phyloP scores from a whole-genome alignment of 352 stramenopile species.

The Globisporangium alternatum region DNA sequence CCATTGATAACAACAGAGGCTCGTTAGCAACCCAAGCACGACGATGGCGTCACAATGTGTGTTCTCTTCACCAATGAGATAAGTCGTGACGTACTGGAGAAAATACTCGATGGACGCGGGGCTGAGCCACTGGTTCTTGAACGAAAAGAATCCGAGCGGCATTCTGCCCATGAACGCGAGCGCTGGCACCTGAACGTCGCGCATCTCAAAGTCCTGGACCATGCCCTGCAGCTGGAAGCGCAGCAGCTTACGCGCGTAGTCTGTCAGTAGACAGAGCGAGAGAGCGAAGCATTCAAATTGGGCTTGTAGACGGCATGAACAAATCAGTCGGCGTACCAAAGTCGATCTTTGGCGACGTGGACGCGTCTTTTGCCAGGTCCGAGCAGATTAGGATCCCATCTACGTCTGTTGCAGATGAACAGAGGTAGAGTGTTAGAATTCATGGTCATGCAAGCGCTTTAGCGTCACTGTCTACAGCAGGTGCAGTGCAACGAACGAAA shows the following conservation, averaged over 20 bases:
- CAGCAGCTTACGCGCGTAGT: slow-evolving; percentile 55
- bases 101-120: slow-evolving; percentile 49
- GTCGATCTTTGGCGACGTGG: slow-evolving; percentile 21
- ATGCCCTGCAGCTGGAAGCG: slow-evolving; percentile 43
- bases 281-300: background rate
- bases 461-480: too few relatives aligned
- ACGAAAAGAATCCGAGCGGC: slow-evolving; percentile 38
- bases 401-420: slow-evolving; percentile 23
- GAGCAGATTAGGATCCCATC: slow-evolving; percentile 38
- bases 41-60: background rate
- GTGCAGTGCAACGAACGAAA: too few relatives aligned
- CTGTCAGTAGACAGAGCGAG: slow-evolving; percentile 15
- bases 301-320: background rate
- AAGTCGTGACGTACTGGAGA: slow-evolving; percentile 23
- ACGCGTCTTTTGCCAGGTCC: slow-evolving; percentile 18
- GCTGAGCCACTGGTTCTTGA: slow-evolving; percentile 41
- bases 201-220: slow-evolving; percentile 23
- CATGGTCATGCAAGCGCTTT: too few relatives aligned
- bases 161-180: slow-evolving; percentile 22
- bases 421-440: background rate
- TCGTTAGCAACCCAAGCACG: background rate
- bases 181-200: slow-evolving; percentile 27
- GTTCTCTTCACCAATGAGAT: background rate
- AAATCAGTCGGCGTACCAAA: slow-evolving; percentile 25
- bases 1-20: background rate